Evolutionary conservation across 2,329 filamentous ascomycete species (phyloP), one percentile per base, ranked within the genome.

Genomic region (Rutstroemia sp.): DNA sequence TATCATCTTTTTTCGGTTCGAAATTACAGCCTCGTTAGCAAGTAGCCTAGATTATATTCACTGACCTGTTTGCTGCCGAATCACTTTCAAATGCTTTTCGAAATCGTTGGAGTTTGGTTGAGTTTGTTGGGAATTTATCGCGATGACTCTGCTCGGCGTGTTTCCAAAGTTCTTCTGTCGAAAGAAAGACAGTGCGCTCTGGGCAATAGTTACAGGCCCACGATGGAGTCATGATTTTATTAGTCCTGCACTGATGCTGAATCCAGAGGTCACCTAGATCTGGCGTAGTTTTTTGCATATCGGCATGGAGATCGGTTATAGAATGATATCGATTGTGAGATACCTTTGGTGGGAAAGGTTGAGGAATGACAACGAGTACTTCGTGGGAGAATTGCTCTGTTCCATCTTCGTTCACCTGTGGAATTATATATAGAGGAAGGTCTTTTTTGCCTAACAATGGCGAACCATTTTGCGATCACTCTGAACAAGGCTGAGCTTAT

Each of bases 181-280:
- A 56, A 1, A 5, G 16, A 30, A 59, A 67, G 3, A 65, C 58
- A 3, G 23, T 48, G 2, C 53, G 48, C 2, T 65, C 60, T 0
- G 21, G 17, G 27, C 66, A 68, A 10, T 50, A 51, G 0, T 37
- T 54, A 34, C 66, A 68, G 0, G 60, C 60, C 56, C 58, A 66
- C 1, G 57, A 55, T 14, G 55, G 51, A 0, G 63, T 63, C 1
- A 60, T 54, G 1, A 17, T 23, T 30, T 63, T 66, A 1, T 57
- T 55, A 12, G 56, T 59, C 9, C 47, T 25, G 2, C 66, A 46
- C 17, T 63, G 60, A 17, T 66, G 62, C 10, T 61, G 58, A 6
- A 63, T 60, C 65, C 65, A 68, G 6, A 37, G 39, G 2, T 56
- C 53, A 9, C 39, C 50, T 37, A 56, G 38, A 56, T 56, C 53